Evolutionary conservation across 2,329 filamentous ascomycete genomes (phyloP).

Genomic region (Diplocarpon mali): DNA sequence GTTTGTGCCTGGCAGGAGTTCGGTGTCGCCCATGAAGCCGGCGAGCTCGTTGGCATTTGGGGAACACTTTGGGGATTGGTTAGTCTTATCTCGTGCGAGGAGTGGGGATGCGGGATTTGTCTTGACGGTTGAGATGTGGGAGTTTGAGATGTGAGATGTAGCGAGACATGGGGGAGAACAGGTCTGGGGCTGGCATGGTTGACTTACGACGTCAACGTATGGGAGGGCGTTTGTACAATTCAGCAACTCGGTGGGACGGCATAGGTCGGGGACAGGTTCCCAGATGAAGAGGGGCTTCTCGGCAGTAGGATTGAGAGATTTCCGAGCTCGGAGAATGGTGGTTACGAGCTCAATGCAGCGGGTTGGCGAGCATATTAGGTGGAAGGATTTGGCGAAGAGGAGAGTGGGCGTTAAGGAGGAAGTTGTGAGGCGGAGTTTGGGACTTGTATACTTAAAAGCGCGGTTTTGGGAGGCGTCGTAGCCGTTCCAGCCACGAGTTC

Average conservation of each 20-base stretch:
- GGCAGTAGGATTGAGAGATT: constrained; percentile 25
- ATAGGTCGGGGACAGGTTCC: constrained; percentile 90
- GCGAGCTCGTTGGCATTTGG: constrained; percentile 89
- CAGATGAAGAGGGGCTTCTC: constrained; percentile 49
- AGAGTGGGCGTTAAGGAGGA: constrained; percentile 56
- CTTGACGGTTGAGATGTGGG: no score
- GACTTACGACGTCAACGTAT: constrained; percentile 40
- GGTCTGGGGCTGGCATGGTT: constrained; percentile 26
- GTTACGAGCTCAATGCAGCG: constrained; percentile 68
- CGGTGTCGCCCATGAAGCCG: constrained; percentile 57
- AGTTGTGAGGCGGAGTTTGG: constrained; percentile 71
- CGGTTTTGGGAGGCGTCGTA: constrained; percentile 61
- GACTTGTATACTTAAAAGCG: constrained; percentile 79
- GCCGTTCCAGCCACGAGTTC: constrained; percentile 87
- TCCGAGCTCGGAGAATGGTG: constrained; percentile 52
- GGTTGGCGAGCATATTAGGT: constrained; percentile 72
- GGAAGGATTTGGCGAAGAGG: constrained; percentile 66
- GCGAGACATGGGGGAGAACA: neutral
- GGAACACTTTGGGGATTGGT: constrained; percentile 27
- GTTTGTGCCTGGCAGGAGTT: constrained; percentile 23
- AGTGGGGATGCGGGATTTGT: neutral
- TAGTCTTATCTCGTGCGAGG: neutral
- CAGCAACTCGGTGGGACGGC: constrained; percentile 56
- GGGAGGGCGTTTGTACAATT: constrained; percentile 53
- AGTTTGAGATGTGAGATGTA: neutral